Conservation (phyloP, 768 basidiomycete species). For the Pulveroboletus sp. region DNA sequence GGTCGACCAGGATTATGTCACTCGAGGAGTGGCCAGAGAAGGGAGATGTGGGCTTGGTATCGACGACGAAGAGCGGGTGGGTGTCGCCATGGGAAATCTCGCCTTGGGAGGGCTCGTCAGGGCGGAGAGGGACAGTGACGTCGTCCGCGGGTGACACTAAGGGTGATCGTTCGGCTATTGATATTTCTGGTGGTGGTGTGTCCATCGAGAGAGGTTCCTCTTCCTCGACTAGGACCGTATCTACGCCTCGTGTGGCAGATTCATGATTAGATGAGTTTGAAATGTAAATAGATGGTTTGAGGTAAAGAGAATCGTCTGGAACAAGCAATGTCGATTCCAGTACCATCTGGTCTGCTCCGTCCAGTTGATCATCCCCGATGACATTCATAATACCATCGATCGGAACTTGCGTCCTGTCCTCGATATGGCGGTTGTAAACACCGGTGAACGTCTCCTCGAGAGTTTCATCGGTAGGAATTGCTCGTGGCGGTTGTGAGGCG, state of each 20-base stretch:
- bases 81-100: no score
- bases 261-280: constrained; percentile 1
- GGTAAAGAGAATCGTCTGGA: constrained; percentile 1
- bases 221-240: not conserved
- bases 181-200: not conserved
- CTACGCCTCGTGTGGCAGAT: not conserved
- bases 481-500: not conserved
- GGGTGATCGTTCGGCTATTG: not conserved
- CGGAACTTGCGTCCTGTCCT: not conserved
- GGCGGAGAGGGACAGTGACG: not conserved
- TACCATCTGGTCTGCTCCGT: not conserved
- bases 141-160: not conserved
- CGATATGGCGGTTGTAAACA: constrained; percentile 30
- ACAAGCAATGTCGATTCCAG: not conserved
- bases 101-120: not conserved
- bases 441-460: constrained; percentile 38
- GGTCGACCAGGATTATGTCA: constrained; percentile 24
- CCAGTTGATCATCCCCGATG: not conserved
- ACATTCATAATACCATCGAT: not conserved
- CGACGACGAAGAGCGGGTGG: constrained; percentile 35
- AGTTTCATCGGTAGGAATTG: constrained; percentile 11
- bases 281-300: constrained; percentile 9
- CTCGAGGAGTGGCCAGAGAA: constrained; percentile 5
- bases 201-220: not conserved
- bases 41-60: constrained; percentile 34